These are phyloP conservation scores for Trichophyton simii DNA, from an alignment of 2,329 filamentous ascomycete genomes.

Conservation along the genomic window DNA sequence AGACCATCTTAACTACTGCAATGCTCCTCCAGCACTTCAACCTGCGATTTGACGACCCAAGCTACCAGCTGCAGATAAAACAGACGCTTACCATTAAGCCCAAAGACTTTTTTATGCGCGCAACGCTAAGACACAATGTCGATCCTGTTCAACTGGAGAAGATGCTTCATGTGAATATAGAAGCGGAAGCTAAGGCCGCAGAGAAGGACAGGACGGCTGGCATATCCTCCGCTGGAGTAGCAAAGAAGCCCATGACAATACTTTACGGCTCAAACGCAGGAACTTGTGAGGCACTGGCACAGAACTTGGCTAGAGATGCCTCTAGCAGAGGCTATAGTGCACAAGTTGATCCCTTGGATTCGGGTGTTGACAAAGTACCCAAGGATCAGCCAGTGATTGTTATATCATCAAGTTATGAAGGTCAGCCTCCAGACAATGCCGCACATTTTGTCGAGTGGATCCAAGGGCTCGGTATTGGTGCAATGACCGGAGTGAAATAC, in stretches of 20 bases:
- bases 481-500: conserved; percentile 22
- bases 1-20: background rate
- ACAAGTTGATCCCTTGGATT: background rate
- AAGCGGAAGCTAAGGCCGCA: background rate
- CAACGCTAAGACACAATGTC: background rate
- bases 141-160: background rate
- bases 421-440: background rate
- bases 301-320: background rate
- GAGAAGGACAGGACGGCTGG: background rate
- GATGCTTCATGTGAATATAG: background rate
- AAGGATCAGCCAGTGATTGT: background rate
- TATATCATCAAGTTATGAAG: background rate
- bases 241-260: background rate
- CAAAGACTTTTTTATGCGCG: background rate
- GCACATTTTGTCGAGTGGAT: conserved; percentile 3
- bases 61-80: background rate
- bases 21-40: conserved; percentile 1
- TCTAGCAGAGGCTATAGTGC: background rate
- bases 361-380: background rate
- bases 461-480: conserved; percentile 9
- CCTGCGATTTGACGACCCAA: background rate
- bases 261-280: background rate
- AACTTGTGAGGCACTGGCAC: background rate
- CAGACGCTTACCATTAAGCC: background rate
- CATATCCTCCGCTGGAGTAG: background rate